Base-by-base conservation (phyloP, 2,329 filamentous ascomycete species). In the Pseudogymnoascus sp. region DNA sequence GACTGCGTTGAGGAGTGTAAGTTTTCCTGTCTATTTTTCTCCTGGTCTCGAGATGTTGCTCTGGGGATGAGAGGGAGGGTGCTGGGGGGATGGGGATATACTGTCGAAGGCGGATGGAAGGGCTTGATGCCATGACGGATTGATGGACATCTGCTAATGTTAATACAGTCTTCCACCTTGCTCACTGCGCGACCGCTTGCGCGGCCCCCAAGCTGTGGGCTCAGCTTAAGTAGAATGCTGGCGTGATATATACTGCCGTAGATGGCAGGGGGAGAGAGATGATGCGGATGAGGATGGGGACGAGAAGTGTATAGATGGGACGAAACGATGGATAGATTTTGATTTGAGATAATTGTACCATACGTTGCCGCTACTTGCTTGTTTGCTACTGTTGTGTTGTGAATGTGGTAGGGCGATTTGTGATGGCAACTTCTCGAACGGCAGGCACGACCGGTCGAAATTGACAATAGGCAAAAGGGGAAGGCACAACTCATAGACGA, bases 1-100 rank as follows among this genome's bases (percentile, higher is more conserved):
- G 93, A 97, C 82, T 99, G 95, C 74, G 91, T 97, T 70, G 95
- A 99, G 83, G 95, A 99, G 83, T 99, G 95, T 97, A 89, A 79
- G 93, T 86, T 33, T 60, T 35, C 53, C 47, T 23, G 26, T 13
- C 7, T 63, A 10, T 28, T 57, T 5, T 11, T 28, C n/a, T 36
- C 38, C n/a, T 10, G 21, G 36, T 36, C 11, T 40, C 17, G 26
- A n/a, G 19, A 9, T 38, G 8, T 36, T 42, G 11, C 1, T 11
- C 42, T 28, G 40, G 57, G 19, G n/a, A 63, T 9, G n/a, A 13
- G n/a, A 63, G 4, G n/a, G 40, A 21, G n/a, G 11, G 23, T 50
- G 23, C 13, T 2, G 15, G 11, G 8, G 23, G 44, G 1, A 28
- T 28, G 23, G 23, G 44, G 23, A 44, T 21, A 44, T 21, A 21